phyloP scores from a whole-genome alignment of 176 grass and related monocot species.

The Leersia perrieri region DNA sequence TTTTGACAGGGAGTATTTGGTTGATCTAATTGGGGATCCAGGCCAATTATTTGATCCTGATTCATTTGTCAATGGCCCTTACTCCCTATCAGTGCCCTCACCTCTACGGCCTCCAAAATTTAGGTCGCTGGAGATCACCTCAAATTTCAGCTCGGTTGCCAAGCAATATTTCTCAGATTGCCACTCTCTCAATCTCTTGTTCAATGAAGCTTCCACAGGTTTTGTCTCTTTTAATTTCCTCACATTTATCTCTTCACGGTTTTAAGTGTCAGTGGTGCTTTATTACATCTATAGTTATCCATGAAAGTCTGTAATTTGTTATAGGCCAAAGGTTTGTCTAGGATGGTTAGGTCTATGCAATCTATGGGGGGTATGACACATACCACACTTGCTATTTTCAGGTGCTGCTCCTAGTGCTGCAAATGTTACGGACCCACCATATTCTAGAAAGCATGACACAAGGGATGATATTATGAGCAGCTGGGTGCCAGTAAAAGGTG shows the following conservation, averaged over 20 bases:
- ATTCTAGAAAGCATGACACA: constrained; percentile 42
- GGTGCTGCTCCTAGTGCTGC: constrained; percentile 33
- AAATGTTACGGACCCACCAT: constrained; percentile 41
- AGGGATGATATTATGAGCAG: constrained; percentile 22
- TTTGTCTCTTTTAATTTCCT: neutral
- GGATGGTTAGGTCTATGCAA: constrained; percentile 7
- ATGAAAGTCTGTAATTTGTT: constrained; percentile 24
- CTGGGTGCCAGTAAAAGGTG: constrained; percentile 43
- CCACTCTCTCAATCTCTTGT: constrained; percentile 86
- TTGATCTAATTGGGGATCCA: constrained; percentile 81
- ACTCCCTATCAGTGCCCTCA: constrained; percentile 69
- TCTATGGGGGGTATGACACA: constrained; percentile 21
- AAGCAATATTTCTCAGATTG: constrained; percentile 95
- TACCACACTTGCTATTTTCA: constrained; percentile 10
- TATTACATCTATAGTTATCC: constrained; percentile 1
- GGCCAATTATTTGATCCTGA: constrained; percentile 83
- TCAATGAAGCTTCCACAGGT: constrained; percentile 74
- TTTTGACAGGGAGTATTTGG: constrained; percentile 78
- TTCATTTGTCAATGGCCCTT: constrained; percentile 85
- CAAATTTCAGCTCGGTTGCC: constrained; percentile 77
- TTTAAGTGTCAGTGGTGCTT: neutral
- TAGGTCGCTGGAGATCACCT: constrained; percentile 62
- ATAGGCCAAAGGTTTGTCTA: constrained; percentile 23
- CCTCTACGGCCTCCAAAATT: constrained; percentile 87
- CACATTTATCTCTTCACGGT: neutral